Base-by-base conservation (phyloP, 345 rosid genomes). In the Eucalyptus cloeziana region DNA sequence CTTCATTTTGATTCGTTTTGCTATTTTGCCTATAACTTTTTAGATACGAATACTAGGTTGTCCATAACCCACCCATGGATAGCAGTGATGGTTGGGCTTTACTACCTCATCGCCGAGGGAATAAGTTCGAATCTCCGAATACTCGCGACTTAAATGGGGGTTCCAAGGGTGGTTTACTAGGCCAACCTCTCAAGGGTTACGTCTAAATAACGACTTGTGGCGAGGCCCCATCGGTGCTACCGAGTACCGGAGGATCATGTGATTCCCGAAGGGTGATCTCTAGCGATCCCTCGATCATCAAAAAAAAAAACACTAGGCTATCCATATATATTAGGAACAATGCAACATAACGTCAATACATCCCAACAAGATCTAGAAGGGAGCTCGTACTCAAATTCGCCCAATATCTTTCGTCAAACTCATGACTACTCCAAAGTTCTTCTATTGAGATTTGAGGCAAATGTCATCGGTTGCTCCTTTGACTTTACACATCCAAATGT, bases 281-380 rank as follows among this genome's bases (percentile, higher is more conserved):
- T 1, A 4, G 40, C 40, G 5, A 1, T 40, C 40, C 40, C 5
- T 40, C 5, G 5, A 5, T 40, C 5, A 40, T 40, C 1, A 4
- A 40, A 40, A 40, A 40, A 40, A 40, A 40, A 40, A 30, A 64
- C 21, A n/a, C 37, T 7, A n/a, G 37, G 31, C 40, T 15, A 10
- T 64, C 37, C 76, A 64, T n/a, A 24, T 58, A 64, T 30, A n/a
- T 64, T n/a, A 17, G 10, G 16, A 64, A 64, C 37, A 7, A 5
- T 7, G 37, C 37, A 30, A 13, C 76, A 2, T 64, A 15, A 64
- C 5, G 3, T 8, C 40, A 64, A 15, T 64, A n/a, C 21, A 64
- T 64, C 17, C 5, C 3, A 21, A n/a, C 33, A 8, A 64, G 19
- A n/a, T 64, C 76, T 3, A 30, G 9, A n/a, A n/a, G 19, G 10